Percentiles rank a stretch among this genome's conserved stretches.
Conservation (phyloP, 805 yeast species). For the Starmera dryadoides region DNA sequence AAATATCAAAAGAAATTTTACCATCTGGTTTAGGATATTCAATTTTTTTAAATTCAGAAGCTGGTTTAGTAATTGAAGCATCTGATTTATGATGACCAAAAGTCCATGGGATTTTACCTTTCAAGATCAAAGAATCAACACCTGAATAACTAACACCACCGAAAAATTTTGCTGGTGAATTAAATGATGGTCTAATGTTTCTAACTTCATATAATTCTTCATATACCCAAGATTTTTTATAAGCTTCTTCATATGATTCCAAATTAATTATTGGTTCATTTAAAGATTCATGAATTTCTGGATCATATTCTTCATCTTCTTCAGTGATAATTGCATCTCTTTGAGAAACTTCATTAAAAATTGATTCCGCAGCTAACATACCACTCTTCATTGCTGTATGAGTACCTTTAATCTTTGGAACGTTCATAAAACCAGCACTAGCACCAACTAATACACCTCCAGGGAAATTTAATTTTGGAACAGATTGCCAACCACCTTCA, state of each 20-base stretch:
- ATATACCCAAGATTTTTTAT: slow-evolving; percentile 76
- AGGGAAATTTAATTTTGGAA: slow-evolving; percentile 87
- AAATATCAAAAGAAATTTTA: slow-evolving; percentile 80
- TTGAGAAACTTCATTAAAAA: slow-evolving; percentile 46
- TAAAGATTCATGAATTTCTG: slow-evolving; percentile 31
- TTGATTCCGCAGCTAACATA: slow-evolving; percentile 86
- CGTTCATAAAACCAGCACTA: slow-evolving; percentile 94
- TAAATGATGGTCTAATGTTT: slow-evolving; percentile 89
- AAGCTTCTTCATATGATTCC: slow-evolving; percentile 50
- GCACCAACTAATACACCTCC: slow-evolving; percentile 97
- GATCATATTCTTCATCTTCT: slow-evolving; percentile 33
- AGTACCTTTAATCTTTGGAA: slow-evolving; percentile 95
- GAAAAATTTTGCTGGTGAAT: slow-evolving; percentile 60
- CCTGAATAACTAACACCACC: slow-evolving; percentile 88
- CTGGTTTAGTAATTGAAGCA: slow-evolving; percentile 62
- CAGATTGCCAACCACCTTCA: slow-evolving; percentile 94
- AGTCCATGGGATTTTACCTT: slow-evolving; percentile 87
- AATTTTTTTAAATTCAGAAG: slow-evolving; percentile 59
- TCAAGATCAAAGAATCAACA: slow-evolving; percentile 65
- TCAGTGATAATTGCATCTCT: slow-evolving; percentile 33
- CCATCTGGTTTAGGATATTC: slow-evolving; percentile 96
- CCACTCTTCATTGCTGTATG: slow-evolving; percentile 98
- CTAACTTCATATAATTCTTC: slow-evolving; percentile 81
- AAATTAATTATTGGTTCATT: slow-evolving; percentile 42
- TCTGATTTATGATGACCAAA: slow-evolving; percentile 65